Percentiles rank a stretch among this genome's conserved stretches.
Evolutionary conservation across 176 grass and related monocot species (phyloP).

Genomic region (Triticum turgidum): DNA sequence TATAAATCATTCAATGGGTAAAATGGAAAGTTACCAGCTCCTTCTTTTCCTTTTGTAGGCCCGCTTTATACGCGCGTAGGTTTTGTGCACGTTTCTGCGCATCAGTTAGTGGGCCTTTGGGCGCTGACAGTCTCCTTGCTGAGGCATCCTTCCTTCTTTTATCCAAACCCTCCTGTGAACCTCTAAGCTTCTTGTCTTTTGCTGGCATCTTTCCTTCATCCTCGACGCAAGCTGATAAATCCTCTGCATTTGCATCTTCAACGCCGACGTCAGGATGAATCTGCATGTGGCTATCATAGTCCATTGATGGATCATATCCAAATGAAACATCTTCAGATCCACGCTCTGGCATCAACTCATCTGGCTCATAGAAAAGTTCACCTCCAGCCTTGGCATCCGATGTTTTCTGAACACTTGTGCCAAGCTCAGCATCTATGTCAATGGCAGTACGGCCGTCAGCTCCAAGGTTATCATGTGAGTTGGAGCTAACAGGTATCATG

Average conservation of each 20-base stretch:
- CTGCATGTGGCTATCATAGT: constrained; percentile 70
- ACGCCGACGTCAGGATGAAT: constrained; percentile 41
- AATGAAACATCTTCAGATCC: constrained; percentile 52
- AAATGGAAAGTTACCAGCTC: constrained; percentile 60
- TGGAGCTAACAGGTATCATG: constrained; percentile 74
- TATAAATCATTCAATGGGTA: not conserved
- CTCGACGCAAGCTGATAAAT: constrained; percentile 32
- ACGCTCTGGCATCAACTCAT: constrained; percentile 79
- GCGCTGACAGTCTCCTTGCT: constrained; percentile 51
- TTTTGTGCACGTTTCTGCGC: constrained; percentile 92
- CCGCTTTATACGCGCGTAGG: constrained; percentile 71
- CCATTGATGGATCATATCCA: constrained; percentile 88
- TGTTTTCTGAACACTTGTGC: constrained; percentile 25
- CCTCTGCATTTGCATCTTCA: constrained; percentile 50
- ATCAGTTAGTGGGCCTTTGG: constrained; percentile 56
- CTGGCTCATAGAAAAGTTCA: constrained; percentile 83
- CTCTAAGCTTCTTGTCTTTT: constrained; percentile 69
- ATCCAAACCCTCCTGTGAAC: constrained; percentile 63
- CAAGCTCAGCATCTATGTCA: constrained; percentile 83
- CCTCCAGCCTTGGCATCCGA: constrained; percentile 46
- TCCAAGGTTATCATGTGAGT: constrained; percentile 46
- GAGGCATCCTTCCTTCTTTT: constrained; percentile 72
- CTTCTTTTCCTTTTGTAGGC: constrained; percentile 95
- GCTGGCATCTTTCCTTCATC: constrained; percentile 56
- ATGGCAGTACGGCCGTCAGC: constrained; percentile 53